Evolutionary conservation across 768 basidiomycete species (phyloP), one percentile per base, ranked within the genome.

Genomic region (Lyophyllum shimeji): DNA sequence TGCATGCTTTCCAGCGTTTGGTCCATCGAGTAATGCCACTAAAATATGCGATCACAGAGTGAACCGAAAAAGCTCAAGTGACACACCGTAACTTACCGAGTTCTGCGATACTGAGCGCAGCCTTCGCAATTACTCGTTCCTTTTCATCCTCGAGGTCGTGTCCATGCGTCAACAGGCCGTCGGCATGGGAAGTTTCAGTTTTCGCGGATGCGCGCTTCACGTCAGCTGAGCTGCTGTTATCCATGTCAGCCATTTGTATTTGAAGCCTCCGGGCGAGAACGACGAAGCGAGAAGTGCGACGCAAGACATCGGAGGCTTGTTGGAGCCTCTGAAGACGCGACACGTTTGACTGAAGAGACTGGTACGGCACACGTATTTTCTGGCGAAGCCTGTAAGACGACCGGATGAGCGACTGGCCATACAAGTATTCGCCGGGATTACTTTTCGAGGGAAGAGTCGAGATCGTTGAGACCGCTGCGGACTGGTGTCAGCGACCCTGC

Each of bases 91-190:
- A 74, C 87, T 62, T 58, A 93, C 94, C 80, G 42, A 98, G 76
- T 69, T 99, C 96, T 0, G 95, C 93, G 8, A 98, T 86, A 37
- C 86, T 95, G 63, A 98, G 74, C n/a, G 95, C 96, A 1, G 96
- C 95, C 70, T 95, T 95, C 1, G 94, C 89, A 63, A 98, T 86
- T 15, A 83, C 83, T 8, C 96, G 80, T 65, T 97, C 95, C 68
- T 86, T 87, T 61, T 93, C 90, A 25, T 92, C 89, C 63, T 89
- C 88, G 31, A 75, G 67, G 25, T 82, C 83, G 71, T 61, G 53
- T 52, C 61, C 61, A 37, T 71, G 64, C 42, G 60, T 55, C 2
- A 60, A 49, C 2, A 64, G 60, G 64, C 63, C 34, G 65, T 24
- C 53, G 34, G n/a, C 24, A 50, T 62, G 67, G 27, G 54, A 40